phyloP scores from a whole-genome alignment of 768 basidiomycete genomes.

The Russula compacta region DNA sequence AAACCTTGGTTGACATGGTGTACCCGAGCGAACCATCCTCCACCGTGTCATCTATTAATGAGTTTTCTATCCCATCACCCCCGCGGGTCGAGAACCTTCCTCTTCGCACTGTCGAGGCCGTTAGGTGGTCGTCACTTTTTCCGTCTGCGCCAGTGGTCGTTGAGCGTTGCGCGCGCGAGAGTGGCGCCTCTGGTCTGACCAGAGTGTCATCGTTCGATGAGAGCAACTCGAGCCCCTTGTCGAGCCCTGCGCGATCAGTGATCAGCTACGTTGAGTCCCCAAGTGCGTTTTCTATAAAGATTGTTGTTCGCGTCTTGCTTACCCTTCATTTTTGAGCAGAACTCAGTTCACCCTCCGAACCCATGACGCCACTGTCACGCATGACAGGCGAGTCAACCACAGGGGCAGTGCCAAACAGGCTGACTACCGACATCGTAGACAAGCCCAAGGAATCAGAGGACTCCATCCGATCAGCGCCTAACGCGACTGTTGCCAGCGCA shows the following conservation, averaged over 20 bases:
- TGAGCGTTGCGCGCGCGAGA: not conserved
- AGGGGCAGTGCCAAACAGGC: not conserved
- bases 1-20: not conserved
- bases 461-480: not conserved
- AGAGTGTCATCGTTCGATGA: not conserved
- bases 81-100: not conserved
- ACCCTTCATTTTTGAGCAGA: not conserved
- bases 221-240: not conserved
- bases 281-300: not conserved
- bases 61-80: not conserved
- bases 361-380: conserved; percentile 8
- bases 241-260: conserved; percentile 1
- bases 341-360: not conserved
- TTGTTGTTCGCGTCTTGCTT: not conserved
- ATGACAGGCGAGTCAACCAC: not conserved
- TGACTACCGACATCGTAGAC: not conserved
- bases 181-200: not conserved
- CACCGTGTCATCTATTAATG: not conserved
- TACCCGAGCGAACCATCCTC: not conserved
- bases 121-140: conserved; percentile 9
- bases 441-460: not conserved
- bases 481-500: not conserved
- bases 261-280: conserved; percentile 5
- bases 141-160: conserved; percentile 5
- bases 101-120: not conserved